A percentile compares a stretch with the other conserved stretches of the same genome.
phyloP scores from a whole-genome alignment of 768 basidiomycete species.

The Sutorius australiensis region DNA sequence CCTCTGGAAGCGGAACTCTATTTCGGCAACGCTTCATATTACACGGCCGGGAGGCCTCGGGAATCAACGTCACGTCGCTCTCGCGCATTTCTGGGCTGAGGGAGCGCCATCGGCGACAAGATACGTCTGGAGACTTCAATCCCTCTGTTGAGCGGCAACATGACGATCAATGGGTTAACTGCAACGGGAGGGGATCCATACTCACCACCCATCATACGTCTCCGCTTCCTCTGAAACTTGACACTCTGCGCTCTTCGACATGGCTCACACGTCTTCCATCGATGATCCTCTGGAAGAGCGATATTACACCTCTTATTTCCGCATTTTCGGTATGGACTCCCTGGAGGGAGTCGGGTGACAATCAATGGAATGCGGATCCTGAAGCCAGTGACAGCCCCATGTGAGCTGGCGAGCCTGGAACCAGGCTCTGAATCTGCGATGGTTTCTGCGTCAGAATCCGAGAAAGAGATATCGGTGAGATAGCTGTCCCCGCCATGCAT shows the following conservation, averaged over 20 bases:
- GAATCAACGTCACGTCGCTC: neutral
- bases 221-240: slow-evolving; percentile 21
- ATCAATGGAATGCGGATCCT: slow-evolving; percentile 27
- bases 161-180: slow-evolving; percentile 14
- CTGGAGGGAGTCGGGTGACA: slow-evolving; percentile 10
- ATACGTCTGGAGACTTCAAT: neutral
- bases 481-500: slow-evolving; percentile 25
- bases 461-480: slow-evolving; percentile 18
- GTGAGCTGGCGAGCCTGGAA: neutral
- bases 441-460: slow-evolving; percentile 9
- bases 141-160: neutral
- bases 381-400: neutral
- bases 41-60: slow-evolving; percentile 38
- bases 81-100: slow-evolving; percentile 1
- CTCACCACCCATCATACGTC: slow-evolving; percentile 8
- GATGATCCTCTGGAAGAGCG: slow-evolving; percentile 30
- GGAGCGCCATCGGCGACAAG: slow-evolving; percentile 5
- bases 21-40: slow-evolving; percentile 31
- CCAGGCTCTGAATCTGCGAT: neutral
- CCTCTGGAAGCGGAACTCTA: slow-evolving; percentile 34
- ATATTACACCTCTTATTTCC: slow-evolving; percentile 33
- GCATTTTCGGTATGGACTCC: slow-evolving; percentile 25
- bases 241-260: slow-evolving; percentile 36
- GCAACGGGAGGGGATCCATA: neutral
- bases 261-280: slow-evolving; percentile 42